phyloP scores from a whole-genome alignment of 306 rosid genomes.

The Echinosophora koreensis region DNA sequence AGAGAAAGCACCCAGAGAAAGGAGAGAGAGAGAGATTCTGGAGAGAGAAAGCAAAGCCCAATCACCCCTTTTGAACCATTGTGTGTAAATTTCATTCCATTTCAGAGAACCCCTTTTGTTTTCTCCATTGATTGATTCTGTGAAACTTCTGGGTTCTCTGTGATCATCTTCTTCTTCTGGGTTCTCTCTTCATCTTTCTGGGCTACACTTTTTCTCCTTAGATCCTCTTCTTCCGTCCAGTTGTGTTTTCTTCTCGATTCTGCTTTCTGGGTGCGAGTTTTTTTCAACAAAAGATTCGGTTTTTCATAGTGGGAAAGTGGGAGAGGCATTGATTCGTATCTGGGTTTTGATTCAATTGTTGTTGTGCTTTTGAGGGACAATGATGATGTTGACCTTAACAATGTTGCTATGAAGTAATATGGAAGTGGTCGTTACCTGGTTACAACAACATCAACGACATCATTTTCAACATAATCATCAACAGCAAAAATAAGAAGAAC shows the following conservation, averaged over 20 bases:
- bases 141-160: constrained; percentile 10
- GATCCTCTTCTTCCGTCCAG: constrained; percentile 46
- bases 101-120: constrained; percentile 43
- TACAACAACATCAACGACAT: constrained; percentile 35
- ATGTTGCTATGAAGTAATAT: constrained; percentile 79
- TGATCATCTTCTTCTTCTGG: constrained; percentile 44
- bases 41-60: constrained; percentile 33
- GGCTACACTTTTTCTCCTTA: constrained; percentile 41
- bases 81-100: constrained; percentile 1
- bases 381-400: constrained; percentile 68
- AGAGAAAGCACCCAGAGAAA: constrained; percentile 27
- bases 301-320: constrained; percentile 33
- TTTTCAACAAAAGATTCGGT: constrained; percentile 34
- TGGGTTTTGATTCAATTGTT: constrained; percentile 51
- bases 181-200: constrained; percentile 47
- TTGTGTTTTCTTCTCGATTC: constrained; percentile 22
- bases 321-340: constrained; percentile 34
- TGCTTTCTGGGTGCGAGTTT: constrained; percentile 38
- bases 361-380: constrained; percentile 39
- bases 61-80: constrained; percentile 41
- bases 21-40: constrained; percentile 25
- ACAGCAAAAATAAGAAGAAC: constrained; percentile 45
- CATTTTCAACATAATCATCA: background rate
- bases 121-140: constrained; percentile 11
- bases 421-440: constrained; percentile 68